Evolutionary conservation across 2,329 filamentous ascomycete species (phyloP), one percentile per base, ranked within the genome.

Genomic region (Fusarium xyrophilum): DNA sequence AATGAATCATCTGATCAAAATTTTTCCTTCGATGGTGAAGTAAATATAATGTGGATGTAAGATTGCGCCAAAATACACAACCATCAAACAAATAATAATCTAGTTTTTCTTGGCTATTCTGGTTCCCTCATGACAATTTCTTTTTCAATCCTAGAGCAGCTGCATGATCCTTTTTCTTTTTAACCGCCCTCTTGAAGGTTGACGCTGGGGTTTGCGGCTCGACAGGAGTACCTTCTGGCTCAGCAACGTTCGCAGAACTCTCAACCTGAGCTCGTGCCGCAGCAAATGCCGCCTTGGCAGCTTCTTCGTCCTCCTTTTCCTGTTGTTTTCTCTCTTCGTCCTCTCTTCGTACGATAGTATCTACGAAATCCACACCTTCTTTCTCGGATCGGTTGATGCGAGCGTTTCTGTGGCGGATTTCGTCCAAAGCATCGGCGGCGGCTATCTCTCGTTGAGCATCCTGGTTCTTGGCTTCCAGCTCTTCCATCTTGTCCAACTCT

Each of bases 361-460:
- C 85, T 14, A 83, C 80, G 23, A 88, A 86, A 59, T 90, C 88
- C 6, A 88, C 82, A 5, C 88, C 88, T 63, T 93, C 89, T 74
- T 88, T 88, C 58, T 88, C 87, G 12, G 90, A 91, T 68, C 91
- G 86, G 78, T 97, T 93, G 51, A 96, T 89, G 67, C 93, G 85
- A 11, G 96, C 96, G 80, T 99, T 99, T 68, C 95, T 84, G 54
- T 92, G 95, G 58, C 95, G 85, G 60, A 99, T 97, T 81, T 97
- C 94, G 78, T 99, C 96, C 57, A 99, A 82, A 11, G 94, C 95
- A 82, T 99, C 96, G 4, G 96, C 96, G 44, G 97, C 93, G 21
- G 92, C 93, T 94, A 99, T 99, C 80, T 99, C 96, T 40, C 91
- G 86, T 82, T 96, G 94, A 2, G 94, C 94, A 78, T 99, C 96